Conservation (phyloP, 2,329 filamentous ascomycete genomes). For the Magnaporthiopsis incrustans region DNA sequence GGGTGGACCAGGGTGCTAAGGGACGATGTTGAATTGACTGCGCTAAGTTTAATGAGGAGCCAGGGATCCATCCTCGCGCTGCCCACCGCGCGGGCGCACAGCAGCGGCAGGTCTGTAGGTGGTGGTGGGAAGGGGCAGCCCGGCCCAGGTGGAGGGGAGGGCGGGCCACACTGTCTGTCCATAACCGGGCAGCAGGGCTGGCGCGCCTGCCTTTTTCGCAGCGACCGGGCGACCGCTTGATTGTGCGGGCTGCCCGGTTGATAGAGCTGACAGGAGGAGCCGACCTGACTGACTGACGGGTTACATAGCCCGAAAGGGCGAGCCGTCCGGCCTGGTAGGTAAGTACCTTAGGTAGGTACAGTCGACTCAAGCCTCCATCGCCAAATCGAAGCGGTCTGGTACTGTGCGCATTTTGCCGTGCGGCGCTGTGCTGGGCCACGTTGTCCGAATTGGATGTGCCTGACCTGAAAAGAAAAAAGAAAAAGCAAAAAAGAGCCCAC, state of each 20-base stretch:
- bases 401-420: background rate
- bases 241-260: background rate
- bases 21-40: slow-evolving; percentile 26
- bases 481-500: no score
- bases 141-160: background rate
- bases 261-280: background rate
- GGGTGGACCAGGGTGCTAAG: slow-evolving; percentile 8
- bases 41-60: slow-evolving; percentile 34
- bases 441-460: no score
- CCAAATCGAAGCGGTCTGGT: background rate
- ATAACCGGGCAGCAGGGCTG: background rate
- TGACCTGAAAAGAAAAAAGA: no score
- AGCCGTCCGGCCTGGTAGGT: no score
- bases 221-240: background rate
- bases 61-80: slow-evolving; percentile 15
- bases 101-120: background rate
- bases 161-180: background rate
- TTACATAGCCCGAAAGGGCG: no score
- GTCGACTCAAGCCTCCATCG: no score
- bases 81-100: slow-evolving; percentile 1
- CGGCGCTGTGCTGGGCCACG: background rate
- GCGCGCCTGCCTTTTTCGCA: background rate
- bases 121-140: background rate
- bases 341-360: background rate
- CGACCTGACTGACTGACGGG: no score